Base-by-base conservation (phyloP, 306 rosid species). In the Vigna nakashimae region DNA sequence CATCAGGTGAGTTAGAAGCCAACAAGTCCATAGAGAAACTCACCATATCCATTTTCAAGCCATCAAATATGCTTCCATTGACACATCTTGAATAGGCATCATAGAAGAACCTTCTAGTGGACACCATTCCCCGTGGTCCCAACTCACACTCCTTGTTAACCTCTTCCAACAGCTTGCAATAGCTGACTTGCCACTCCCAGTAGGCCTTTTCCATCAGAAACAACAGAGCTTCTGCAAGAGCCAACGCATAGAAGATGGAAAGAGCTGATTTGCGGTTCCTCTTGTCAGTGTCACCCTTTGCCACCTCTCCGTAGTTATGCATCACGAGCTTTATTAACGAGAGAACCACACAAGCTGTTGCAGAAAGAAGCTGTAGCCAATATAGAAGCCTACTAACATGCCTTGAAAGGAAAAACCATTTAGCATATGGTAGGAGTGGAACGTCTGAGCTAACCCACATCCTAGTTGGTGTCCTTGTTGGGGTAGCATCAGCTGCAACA, bases 11-110 rank as follows among this genome's bases (percentile, higher is more conserved):
- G 72, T 71, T 84, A 16, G 98, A 93, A 70, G 71, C 82, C 82
- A 91, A 72, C 12, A 93, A 87, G 69, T 91, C 96, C 91, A 87
- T 87, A 13, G 84, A 86, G 59, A 88, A 93, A 73, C 89, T 75
- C 9, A 91, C 91, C 98, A 93, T 86, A 76, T 93, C 98, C 98
- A 93, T 89, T 71, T 89, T 87, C 84, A 93, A 53, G 20, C 97
- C 97, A 80, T 93, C 94, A 78, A 93, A 93, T 59, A 93, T 76
- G 82, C 94, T 89, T 60, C 93, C 98, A 71, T 84, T 73, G 26
- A 93, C 79, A 72, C 96, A 93, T 74, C 89, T 93, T 15, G 96
- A 91, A 84, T 93, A 93, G 24, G 98, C 89, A 83, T 91, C 98
- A 66, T 91, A 93, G 26, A 93, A 93, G 82, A 93, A 93, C 80